phyloP scores from a whole-genome alignment of 2,329 filamentous ascomycete species.

The Diaporthe sp. region DNA sequence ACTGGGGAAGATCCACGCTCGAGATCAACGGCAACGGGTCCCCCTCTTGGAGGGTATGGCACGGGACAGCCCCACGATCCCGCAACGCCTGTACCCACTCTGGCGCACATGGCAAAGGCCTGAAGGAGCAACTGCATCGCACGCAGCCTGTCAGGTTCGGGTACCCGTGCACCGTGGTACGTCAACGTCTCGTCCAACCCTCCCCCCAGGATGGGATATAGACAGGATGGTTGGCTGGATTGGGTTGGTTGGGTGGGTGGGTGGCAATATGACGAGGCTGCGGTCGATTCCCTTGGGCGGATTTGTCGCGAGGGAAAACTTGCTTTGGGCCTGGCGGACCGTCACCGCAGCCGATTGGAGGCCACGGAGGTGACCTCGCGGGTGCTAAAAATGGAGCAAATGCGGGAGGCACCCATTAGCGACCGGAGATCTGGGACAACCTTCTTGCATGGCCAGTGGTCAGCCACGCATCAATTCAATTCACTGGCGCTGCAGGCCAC shows the following conservation, averaged over 20 bases:
- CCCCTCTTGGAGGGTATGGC: background rate
- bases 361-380: conserved; percentile 13
- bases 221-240: background rate
- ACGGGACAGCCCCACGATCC: conserved; percentile 21
- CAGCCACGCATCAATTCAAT: background rate
- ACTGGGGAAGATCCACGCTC: conserved; percentile 22
- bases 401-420: conserved; percentile 24
- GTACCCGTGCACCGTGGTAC: background rate
- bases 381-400: conserved; percentile 30
- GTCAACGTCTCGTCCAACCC: background rate
- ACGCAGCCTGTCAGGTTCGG: background rate
- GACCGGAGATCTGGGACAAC: conserved; percentile 28
- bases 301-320: conserved; percentile 16
- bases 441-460: background rate
- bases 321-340: conserved; percentile 22
- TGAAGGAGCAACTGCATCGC: conserved; percentile 4
- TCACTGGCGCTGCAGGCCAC: background rate
- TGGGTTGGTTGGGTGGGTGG: background rate
- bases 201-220: background rate
- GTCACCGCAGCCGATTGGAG: conserved; percentile 30
- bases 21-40: conserved; percentile 9
- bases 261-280: conserved; percentile 27
- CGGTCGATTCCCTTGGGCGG: background rate
- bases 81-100: conserved; percentile 6
- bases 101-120: conserved; percentile 20